Evolutionary conservation across 305 asterid genomes (phyloP).

Genomic region (Stenogyne calaminthoides): DNA sequence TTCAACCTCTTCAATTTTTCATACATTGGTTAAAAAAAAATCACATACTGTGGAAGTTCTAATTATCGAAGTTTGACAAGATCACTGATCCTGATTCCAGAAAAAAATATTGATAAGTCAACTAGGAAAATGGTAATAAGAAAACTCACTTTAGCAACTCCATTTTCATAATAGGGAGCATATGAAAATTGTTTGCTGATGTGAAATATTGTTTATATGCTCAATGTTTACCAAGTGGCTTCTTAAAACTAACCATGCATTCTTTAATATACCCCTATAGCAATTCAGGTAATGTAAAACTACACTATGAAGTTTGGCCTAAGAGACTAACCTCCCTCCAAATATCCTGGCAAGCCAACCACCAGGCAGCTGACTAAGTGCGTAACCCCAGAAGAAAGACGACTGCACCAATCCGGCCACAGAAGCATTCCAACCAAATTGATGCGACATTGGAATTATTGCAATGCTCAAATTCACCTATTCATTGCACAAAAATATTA

Average conservation of each 20-base stretch:
- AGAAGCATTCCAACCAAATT: conserved; percentile 96
- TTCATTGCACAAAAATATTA: conserved; percentile 31
- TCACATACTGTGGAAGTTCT: neutral
- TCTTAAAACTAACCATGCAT: conserved; percentile 7
- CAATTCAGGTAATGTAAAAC: conserved; percentile 10
- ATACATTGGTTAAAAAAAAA: conserved; percentile 13
- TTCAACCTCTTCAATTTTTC: conserved; percentile 21
- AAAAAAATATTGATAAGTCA: neutral
- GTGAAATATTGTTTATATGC: conserved; percentile 7
- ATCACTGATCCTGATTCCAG: conserved; percentile 5
- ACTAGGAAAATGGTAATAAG: neutral
- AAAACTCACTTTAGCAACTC: conserved; percentile 7
- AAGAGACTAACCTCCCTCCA: conserved; percentile 91
- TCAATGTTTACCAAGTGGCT: conserved; percentile 11
- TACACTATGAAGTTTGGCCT: conserved; percentile 14
- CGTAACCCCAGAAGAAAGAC: conserved; percentile 99
- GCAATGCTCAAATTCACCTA: conserved; percentile 98
- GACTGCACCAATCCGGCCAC: conserved; percentile 97
- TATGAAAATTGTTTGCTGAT: neutral
- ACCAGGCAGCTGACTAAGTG: conserved; percentile 97
- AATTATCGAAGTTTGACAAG: conserved; percentile 7
- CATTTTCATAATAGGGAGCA: neutral
- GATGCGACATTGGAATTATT: conserved; percentile 97
- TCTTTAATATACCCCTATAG: conserved; percentile 7
- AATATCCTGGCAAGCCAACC: conserved; percentile 93